Conservation (phyloP, 306 rosid species). For the Trifolium repens region DNA sequence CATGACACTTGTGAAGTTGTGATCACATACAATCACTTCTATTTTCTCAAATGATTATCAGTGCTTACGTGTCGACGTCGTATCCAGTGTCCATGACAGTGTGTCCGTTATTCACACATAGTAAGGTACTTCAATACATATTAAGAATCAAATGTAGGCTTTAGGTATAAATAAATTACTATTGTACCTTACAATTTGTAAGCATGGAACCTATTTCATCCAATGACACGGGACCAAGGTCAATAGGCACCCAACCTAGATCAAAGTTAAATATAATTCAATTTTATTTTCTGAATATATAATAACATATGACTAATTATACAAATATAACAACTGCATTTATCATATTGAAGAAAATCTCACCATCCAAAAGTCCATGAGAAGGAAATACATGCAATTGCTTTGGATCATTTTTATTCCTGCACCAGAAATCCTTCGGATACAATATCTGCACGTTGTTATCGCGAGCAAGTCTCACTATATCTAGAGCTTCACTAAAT, state of each 20-base stretch:
- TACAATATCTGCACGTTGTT: conserved; percentile 60
- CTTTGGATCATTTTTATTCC: conserved; percentile 52
- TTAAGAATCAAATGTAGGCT: neutral
- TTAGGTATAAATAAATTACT: neutral
- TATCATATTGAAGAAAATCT: conserved; percentile 40
- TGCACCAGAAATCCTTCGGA: conserved; percentile 90
- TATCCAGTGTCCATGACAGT: too few species aligned
- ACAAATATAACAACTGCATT: conserved; percentile 8
- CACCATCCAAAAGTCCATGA: conserved; percentile 72
- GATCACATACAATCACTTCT: too few species aligned
- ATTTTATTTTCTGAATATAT: conserved; percentile 27
- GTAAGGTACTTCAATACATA: conserved; percentile 4
- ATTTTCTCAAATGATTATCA: too few species aligned
- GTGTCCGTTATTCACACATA: too few species aligned
- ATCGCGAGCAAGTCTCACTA: conserved; percentile 58
- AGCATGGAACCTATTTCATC: conserved; percentile 67
- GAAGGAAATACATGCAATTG: conserved; percentile 63
- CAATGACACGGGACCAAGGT: conserved; percentile 79
- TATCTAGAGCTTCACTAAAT: conserved; percentile 55
- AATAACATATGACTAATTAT: conserved; percentile 22
- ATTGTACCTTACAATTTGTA: conserved; percentile 65
- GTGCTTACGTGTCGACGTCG: too few species aligned
- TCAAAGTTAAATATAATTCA: conserved; percentile 29
- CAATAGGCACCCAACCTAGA: conserved; percentile 84
- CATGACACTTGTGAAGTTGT: too few species aligned